Evolutionary conservation across 371 early-diverging fungal species (phyloP).

Genomic region (Gilbertella persicaria): DNA sequence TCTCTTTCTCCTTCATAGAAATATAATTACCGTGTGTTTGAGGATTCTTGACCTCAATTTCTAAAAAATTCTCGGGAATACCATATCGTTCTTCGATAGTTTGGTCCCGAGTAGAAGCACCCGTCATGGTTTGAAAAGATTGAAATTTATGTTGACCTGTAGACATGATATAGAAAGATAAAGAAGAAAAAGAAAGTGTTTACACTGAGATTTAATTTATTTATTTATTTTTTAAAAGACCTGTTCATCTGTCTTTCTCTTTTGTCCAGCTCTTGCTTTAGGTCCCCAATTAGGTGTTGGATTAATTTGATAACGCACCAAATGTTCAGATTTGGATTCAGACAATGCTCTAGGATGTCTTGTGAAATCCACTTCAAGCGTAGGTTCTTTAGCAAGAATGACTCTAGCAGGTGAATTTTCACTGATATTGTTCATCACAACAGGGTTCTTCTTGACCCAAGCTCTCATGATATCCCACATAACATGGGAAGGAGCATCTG

Average conservation of each 20-base stretch:
- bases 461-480: constrained; percentile 94
- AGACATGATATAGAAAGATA: constrained; percentile 19
- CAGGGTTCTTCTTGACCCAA: constrained; percentile 73
- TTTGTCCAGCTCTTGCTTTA: constrained; percentile 74
- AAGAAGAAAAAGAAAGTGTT: constrained; percentile 4
- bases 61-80: constrained; percentile 95
- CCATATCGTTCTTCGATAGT: constrained; percentile 91
- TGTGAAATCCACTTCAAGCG: constrained; percentile 66
- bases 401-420: constrained; percentile 70
- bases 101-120: constrained; percentile 71
- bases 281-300: constrained; percentile 97
- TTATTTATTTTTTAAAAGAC: constrained; percentile 17
- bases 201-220: constrained; percentile 5
- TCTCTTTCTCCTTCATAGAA: background rate
- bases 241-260: constrained; percentile 46
- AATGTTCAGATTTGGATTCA: constrained; percentile 73
- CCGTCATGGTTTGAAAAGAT: constrained; percentile 58
- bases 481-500: constrained; percentile 87
- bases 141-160: constrained; percentile 39
- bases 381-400: constrained; percentile 67
- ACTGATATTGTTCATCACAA: constrained; percentile 64
- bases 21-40: constrained; percentile 85
- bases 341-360: constrained; percentile 73
- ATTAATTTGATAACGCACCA: constrained; percentile 92
- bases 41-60: constrained; percentile 93